Conservation (phyloP, 441 rosid genomes). For the Arabidopsis lyrata region DNA sequence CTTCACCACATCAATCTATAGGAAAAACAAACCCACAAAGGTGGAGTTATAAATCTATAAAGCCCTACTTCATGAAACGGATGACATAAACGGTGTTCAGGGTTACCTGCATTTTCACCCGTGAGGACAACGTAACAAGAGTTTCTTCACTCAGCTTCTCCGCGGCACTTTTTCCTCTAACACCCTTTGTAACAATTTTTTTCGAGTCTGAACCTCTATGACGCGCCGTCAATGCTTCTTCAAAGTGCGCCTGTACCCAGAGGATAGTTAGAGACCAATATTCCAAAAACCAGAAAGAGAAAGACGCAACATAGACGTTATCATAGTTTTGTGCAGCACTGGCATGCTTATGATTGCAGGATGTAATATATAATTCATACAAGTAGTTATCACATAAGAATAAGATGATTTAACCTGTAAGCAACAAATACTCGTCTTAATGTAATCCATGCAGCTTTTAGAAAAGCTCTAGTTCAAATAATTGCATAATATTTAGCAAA, state of each 20-base stretch:
- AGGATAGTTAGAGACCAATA: conserved; percentile 36
- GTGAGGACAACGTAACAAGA: conserved; percentile 84
- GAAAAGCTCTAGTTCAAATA: not conserved
- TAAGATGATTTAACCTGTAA: conserved; percentile 4
- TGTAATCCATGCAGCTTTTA: not conserved
- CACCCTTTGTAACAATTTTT: conserved; percentile 79
- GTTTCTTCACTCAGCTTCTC: conserved; percentile 92
- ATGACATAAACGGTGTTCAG: conserved; percentile 9
- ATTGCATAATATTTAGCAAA: conserved; percentile 11
- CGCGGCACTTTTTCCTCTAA: conserved; percentile 78
- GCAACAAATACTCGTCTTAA: conserved; percentile 14
- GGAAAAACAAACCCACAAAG: conserved; percentile 37
- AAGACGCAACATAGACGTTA: conserved; percentile 25
- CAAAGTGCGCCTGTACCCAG: conserved; percentile 84
- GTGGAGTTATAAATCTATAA: conserved; percentile 24
- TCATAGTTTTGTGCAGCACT: conserved; percentile 22
- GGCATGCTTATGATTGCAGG: conserved; percentile 12
- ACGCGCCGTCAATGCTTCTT: conserved; percentile 92
- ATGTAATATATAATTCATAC: conserved; percentile 8
- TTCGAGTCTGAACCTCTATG: conserved; percentile 83
- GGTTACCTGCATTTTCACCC: conserved; percentile 87
- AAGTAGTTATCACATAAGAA: conserved; percentile 15
- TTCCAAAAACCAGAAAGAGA: not conserved
- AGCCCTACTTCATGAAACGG: conserved; percentile 18
- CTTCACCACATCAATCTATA: conserved; percentile 89